Conservation (phyloP, 2,329 filamentous ascomycete species). For the Cercospora zeae-maydis region DNA sequence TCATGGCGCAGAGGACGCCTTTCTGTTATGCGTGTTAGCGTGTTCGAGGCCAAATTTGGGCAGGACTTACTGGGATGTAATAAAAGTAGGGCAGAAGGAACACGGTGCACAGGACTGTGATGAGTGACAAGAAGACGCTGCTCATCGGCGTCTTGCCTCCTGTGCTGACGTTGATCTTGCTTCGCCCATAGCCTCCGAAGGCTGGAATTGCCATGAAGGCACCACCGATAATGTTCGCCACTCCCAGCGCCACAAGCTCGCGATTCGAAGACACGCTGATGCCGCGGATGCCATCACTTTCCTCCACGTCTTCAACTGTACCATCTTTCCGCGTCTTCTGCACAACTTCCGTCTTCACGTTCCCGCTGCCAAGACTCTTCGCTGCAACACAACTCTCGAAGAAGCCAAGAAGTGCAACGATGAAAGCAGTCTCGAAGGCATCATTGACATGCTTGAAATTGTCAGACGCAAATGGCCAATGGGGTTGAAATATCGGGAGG, state of each 20-base stretch:
- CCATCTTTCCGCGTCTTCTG: conserved; percentile 44
- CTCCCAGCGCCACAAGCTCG: conserved; percentile 85
- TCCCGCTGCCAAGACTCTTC: conserved; percentile 71
- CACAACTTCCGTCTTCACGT: conserved; percentile 46
- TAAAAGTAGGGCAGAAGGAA: conserved; percentile 89
- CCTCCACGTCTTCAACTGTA: conserved; percentile 33
- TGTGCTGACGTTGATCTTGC: conserved; percentile 90
- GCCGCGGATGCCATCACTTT: conserved; percentile 60
- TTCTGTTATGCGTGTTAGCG: conserved; percentile 54
- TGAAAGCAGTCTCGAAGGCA: conserved; percentile 84
- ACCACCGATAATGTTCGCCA: conserved; percentile 85
- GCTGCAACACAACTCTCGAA: conserved; percentile 97
- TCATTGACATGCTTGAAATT: conserved; percentile 80
- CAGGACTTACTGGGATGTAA: conserved; percentile 75
- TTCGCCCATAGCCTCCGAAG: conserved; percentile 93
- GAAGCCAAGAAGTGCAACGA: conserved; percentile 94
- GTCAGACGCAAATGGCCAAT: conserved; percentile 75
- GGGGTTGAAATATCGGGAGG: conserved; percentile 71
- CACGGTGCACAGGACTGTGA: conserved; percentile 75
- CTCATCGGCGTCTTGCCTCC: conserved; percentile 92
- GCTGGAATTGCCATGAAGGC: conserved; percentile 90
- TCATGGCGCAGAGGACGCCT: conserved; percentile 89
- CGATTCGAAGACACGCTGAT: conserved; percentile 86
- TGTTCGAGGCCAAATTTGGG: background rate
- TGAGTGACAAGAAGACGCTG: conserved; percentile 77